Conservation (phyloP, 2,329 filamentous ascomycete genomes). For the Exophiala oligosperma region DNA sequence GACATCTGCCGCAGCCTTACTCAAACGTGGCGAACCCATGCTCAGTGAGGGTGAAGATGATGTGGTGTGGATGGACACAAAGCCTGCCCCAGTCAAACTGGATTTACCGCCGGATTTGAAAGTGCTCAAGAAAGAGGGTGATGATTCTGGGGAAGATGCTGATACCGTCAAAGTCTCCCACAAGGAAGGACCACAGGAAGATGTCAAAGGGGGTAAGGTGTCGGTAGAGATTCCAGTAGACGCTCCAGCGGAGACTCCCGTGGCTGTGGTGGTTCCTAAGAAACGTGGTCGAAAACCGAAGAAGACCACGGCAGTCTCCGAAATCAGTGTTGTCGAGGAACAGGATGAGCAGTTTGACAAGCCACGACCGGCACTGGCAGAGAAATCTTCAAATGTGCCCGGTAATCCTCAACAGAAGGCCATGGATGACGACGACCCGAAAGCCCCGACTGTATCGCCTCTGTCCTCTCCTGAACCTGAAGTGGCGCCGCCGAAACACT, state of each 20-base stretch:
- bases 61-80: slow-evolving; percentile 28
- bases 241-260: slow-evolving; percentile 13
- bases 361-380: slow-evolving; percentile 13
- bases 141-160: background rate
- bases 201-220: slow-evolving; percentile 13
- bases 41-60: slow-evolving; percentile 30
- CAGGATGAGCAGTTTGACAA: background rate
- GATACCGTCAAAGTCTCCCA: background rate
- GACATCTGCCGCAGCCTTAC: slow-evolving; percentile 25
- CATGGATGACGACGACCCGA: background rate
- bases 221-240: slow-evolving; percentile 23
- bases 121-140: slow-evolving; percentile 22
- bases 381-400: slow-evolving; percentile 18
- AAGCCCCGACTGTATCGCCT: slow-evolving; percentile 16
- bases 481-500: background rate
- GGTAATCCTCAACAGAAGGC: background rate
- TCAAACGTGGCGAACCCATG: slow-evolving; percentile 22
- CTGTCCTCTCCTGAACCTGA: slow-evolving; percentile 16
- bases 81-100: slow-evolving; percentile 27
- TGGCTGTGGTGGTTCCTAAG: slow-evolving; percentile 21
- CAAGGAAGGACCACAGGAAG: background rate
- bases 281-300: slow-evolving; percentile 29
- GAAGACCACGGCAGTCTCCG: slow-evolving; percentile 13
- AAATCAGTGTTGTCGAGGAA: slow-evolving; percentile 2
- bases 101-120: slow-evolving; percentile 26